A percentile compares a stretch with the other conserved stretches of the same genome.
These are phyloP conservation scores for Neurospora cerealis DNA, from an alignment of 495 filamentous ascomycete species.

Conservation along the genomic window DNA sequence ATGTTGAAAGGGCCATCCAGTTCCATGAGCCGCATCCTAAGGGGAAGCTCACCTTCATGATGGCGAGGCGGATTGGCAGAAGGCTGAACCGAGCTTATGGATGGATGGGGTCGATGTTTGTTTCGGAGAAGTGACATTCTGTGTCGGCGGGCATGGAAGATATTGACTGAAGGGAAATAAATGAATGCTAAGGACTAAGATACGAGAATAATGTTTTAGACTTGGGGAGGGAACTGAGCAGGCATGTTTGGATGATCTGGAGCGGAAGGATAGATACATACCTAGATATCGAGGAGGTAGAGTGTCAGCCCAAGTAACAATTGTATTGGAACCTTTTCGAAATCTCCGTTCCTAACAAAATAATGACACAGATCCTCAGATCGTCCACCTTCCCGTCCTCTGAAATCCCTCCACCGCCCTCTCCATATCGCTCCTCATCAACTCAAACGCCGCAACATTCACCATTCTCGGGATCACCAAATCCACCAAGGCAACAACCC, in stretches of 20 bases:
- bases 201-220: neutral
- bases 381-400: constrained; percentile 3
- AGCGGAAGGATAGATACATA: too few relatives aligned
- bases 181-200: neutral
- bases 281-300: too few relatives aligned
- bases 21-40: constrained; percentile 42
- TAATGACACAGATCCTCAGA: neutral
- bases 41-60: neutral
- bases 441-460: neutral
- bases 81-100: constrained; percentile 9
- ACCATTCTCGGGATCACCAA: neutral
- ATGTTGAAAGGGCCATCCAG: constrained; percentile 30
- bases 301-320: too few relatives aligned
- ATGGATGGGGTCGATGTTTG: constrained; percentile 12
- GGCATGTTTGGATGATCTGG: too few relatives aligned
- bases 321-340: too few relatives aligned
- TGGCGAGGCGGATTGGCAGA: constrained; percentile 9
- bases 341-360: too few relatives aligned
- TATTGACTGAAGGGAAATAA: neutral
- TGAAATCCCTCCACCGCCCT: constrained; percentile 4
- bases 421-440: constrained; percentile 9
- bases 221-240: too few relatives aligned
- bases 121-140: neutral
- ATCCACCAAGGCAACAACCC: neutral
- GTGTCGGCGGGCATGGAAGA: neutral